Evolutionary conservation across 2,329 filamentous ascomycete genomes (phyloP), one percentile per base, ranked within the genome.

Genomic region (Penicillium sp.): DNA sequence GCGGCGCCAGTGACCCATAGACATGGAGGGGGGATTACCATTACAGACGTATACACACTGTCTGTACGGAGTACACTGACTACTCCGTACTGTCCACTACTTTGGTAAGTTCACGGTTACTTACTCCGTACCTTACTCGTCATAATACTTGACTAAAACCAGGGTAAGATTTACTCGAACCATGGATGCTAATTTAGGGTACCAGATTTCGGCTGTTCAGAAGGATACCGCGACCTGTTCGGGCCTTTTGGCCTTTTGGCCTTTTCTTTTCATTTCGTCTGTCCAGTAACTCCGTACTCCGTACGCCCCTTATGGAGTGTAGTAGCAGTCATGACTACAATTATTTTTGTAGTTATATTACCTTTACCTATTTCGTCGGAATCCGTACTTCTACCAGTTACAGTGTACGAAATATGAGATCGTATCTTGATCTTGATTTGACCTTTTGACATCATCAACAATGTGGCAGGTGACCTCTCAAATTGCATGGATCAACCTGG

Each of bases 1-100:
- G 59, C 56, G 57, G 56, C 66, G 64, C 65, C 68, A 67, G 59
- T 59, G 66, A 70, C 69, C 70, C 70, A 66, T 71, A 62, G 69
- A 67, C 64, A 66, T 71, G 68, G 70, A 70, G 59, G 65, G 66
- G 67, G 68, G 62, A 58, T 56, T 56, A 45, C 44, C 38, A 40
- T 40, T 40, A 40, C 38, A 18, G 38, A 34, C 32, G 32, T 34
- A 34, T 34, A 34, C 32, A 34, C 32, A 34, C 18, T 18, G 18
- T 18, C 18, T 18, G 18, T 18, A 18, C 18, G 18, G 18, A 18
- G 18, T 18, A 18, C 22, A 42, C 40, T 18, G 9, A 8, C 24
- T 27, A 8, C 24, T 7, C 1, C 8, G 24, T 27, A 27, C 24
- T 27, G 24, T 5, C 24, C 24, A 27, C 4, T 34, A 34, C 10